Conservation (phyloP, 2,329 filamentous ascomycete genomes). For the Phyllosticta capitalensis region DNA sequence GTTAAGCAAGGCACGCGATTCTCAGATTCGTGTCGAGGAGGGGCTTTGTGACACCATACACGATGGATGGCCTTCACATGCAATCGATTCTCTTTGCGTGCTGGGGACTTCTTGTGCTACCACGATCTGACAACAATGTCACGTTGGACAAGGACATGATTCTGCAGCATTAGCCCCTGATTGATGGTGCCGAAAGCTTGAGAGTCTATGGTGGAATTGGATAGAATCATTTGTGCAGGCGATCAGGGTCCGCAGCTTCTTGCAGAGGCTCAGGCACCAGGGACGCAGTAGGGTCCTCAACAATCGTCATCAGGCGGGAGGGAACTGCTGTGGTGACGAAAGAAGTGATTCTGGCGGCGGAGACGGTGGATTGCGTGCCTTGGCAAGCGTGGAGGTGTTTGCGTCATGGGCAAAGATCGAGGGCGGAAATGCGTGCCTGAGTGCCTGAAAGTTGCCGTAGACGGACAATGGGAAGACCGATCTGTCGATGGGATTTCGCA, state of each 20-base stretch:
- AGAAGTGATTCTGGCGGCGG: not conserved
- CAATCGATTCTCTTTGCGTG: not conserved
- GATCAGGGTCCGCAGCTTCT: not conserved
- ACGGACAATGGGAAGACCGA: not conserved
- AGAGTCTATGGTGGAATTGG: not conserved
- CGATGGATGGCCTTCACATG: not conserved
- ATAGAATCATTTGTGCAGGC: not conserved
- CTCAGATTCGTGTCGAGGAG: not conserved
- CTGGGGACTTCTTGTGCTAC: not conserved
- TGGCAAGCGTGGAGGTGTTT: not conserved
- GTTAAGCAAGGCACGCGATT: not conserved
- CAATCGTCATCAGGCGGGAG: not conserved
- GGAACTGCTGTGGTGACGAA: not conserved
- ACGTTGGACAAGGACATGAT: not conserved
- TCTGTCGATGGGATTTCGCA: slow-evolving; percentile 2
- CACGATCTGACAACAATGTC: not conserved
- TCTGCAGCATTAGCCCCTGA: too few species aligned
- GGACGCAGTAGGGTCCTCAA: not conserved
- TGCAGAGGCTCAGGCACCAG: not conserved
- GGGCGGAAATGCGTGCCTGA: not conserved
- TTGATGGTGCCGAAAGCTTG: not conserved
- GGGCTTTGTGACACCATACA: not conserved
- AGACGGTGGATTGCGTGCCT: not conserved
- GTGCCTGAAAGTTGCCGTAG: not conserved
- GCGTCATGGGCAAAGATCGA: not conserved